These are phyloP conservation scores for Neofusicoccum laricinum DNA, from an alignment of 2,329 filamentous ascomycete genomes.

Conservation along the genomic window DNA sequence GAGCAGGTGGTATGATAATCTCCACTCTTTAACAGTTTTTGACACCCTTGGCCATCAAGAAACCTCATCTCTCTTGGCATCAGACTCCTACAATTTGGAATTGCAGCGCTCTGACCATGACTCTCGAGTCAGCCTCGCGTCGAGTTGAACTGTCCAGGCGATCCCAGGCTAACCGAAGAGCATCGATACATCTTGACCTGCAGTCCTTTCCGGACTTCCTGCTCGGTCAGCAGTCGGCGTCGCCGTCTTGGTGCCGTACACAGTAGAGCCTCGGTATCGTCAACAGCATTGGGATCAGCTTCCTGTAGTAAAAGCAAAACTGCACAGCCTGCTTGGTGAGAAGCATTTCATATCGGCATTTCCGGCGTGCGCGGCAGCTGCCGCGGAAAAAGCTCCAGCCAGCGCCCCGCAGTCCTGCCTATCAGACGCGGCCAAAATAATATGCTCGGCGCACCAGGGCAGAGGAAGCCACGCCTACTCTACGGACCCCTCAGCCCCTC, in stretches of 20 bases:
- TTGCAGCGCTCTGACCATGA: not conserved
- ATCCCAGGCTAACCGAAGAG: not conserved
- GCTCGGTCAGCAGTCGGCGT: not conserved
- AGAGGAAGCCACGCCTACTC: not conserved
- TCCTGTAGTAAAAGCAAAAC: too few species aligned
- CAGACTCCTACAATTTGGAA: not conserved
- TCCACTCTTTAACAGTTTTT: not conserved
- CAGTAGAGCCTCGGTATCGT: not conserved
- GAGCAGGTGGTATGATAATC: too few species aligned
- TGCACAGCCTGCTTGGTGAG: too few species aligned
- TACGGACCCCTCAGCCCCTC: not conserved
- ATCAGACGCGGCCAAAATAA: conserved; percentile 5
- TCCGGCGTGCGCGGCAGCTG: not conserved
- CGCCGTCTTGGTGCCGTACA: too few species aligned
- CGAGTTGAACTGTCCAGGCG: not conserved
- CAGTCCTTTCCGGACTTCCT: not conserved
- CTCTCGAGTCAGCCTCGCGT: not conserved
- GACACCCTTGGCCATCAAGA: not conserved
- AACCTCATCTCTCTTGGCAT: not conserved
- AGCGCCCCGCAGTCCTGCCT: not conserved
- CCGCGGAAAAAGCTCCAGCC: not conserved
- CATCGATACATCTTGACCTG: not conserved
- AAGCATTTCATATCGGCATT: not conserved
- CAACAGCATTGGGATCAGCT: not conserved
- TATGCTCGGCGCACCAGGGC: not conserved